Conservation (phyloP, 352 stramenopile genomes). For the Phytophthora sojae region DNA sequence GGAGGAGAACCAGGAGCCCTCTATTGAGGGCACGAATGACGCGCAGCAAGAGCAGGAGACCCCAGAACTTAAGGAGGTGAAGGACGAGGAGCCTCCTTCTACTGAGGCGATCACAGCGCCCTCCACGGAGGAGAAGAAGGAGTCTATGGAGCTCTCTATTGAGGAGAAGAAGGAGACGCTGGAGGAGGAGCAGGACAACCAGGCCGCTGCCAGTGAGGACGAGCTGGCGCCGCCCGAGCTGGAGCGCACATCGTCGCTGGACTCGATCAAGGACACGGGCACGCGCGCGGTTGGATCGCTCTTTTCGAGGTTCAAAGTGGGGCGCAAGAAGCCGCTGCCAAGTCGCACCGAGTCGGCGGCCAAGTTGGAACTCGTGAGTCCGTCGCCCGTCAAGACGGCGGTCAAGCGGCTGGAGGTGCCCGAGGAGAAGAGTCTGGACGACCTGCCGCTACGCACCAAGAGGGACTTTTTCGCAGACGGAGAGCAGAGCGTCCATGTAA, state of each 20-base stretch:
- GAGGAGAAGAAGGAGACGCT: background rate
- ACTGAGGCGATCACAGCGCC: conserved; percentile 4
- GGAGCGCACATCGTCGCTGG: conserved; percentile 29
- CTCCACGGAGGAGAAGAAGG: background rate
- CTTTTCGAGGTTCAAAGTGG: conserved; percentile 49
- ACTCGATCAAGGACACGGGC: conserved; percentile 34
- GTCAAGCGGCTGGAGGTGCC: conserved; percentile 39
- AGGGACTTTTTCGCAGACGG: conserved; percentile 24
- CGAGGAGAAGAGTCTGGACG: conserved; percentile 33
- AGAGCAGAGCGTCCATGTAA: conserved; percentile 52
- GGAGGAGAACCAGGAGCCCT: conserved; percentile 3
- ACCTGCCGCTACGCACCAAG: conserved; percentile 29
- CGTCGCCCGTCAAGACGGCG: conserved; percentile 34
- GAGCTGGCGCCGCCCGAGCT: conserved; percentile 17
- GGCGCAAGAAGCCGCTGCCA: conserved; percentile 39
- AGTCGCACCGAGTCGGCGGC: conserved; percentile 37
- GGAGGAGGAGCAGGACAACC: conserved; percentile 3
- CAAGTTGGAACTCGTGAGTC: conserved; percentile 26
- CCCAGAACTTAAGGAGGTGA: conserved; percentile 10
- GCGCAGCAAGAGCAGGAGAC: background rate
- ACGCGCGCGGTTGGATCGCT: conserved; percentile 39
- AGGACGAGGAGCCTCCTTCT: conserved; percentile 4
- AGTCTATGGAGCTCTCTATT: background rate
- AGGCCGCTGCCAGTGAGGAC: conserved; percentile 1
- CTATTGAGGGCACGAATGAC: background rate